Evolutionary conservation across 441 rosid genomes (phyloP).

Genomic region (Gossypium laxum): DNA sequence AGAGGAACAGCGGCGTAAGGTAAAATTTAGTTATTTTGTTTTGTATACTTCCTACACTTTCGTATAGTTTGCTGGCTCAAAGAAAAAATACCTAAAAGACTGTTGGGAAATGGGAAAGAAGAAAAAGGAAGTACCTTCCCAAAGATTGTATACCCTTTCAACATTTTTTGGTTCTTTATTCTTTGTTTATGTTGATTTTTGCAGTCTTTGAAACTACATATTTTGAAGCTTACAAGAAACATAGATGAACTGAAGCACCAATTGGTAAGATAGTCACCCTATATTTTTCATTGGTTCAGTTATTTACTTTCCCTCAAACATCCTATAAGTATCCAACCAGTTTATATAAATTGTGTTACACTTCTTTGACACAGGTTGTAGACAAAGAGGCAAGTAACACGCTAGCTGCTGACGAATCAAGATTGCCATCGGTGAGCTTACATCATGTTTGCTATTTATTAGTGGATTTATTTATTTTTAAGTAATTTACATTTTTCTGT

Average conservation of each 20-base stretch:
- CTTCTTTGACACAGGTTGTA: constrained; percentile 37
- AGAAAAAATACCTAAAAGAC: not conserved
- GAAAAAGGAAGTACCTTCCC: not conserved
- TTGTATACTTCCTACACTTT: constrained; percentile 1
- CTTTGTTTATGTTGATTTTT: constrained; percentile 14
- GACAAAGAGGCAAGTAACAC: constrained; percentile 32
- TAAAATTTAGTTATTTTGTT: constrained; percentile 19
- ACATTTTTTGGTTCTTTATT: constrained; percentile 6
- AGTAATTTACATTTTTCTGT: not conserved
- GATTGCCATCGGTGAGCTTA: constrained; percentile 27
- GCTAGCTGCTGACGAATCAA: constrained; percentile 33
- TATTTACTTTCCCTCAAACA: not conserved
- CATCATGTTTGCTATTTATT: constrained; percentile 11
- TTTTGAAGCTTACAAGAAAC: constrained; percentile 60
- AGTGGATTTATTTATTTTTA: constrained; percentile 13
- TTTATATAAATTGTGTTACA: not conserved
- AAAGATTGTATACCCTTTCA: constrained; percentile 3
- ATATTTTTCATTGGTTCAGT: constrained; percentile 7
- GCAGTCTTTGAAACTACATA: constrained; percentile 92
- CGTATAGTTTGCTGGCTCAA: not conserved
- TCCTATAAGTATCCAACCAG: not conserved
- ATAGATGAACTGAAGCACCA: constrained; percentile 50
- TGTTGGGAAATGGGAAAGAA: not conserved
- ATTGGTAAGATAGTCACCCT: constrained; percentile 44
- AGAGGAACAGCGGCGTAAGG: constrained; percentile 81